Evolutionary conservation across 768 basidiomycete genomes (phyloP).

Genomic region (Hericium erinaceus): DNA sequence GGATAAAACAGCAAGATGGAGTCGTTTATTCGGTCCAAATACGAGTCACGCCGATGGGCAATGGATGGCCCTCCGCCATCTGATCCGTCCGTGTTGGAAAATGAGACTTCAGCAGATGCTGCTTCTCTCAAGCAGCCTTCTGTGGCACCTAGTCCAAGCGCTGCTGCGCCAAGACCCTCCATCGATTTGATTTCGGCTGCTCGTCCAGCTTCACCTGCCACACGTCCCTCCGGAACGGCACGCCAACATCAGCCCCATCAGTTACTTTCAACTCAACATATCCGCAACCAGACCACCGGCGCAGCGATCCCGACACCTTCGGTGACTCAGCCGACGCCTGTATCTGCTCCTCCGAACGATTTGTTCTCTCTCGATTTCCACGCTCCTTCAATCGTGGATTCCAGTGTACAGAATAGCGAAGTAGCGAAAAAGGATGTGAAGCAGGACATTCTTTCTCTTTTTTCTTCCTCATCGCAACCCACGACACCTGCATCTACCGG

Average conservation of each 20-base stretch:
- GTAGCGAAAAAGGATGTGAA: constrained; percentile 63
- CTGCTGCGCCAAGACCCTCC: constrained; percentile 10
- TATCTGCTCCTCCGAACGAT: constrained; percentile 40
- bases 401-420: constrained; percentile 15
- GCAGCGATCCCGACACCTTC: constrained; percentile 3
- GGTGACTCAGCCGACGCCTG: constrained; percentile 20
- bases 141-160: not conserved
- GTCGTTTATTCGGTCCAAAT: constrained; percentile 93
- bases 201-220: constrained; percentile 18
- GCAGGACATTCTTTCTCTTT: constrained; percentile 79
- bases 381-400: constrained; percentile 31
- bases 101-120: constrained; percentile 20
- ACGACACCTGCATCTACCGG: constrained; percentile 9
- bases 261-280: constrained; percentile 34
- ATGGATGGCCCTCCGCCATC: constrained; percentile 76
- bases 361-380: constrained; percentile 86
- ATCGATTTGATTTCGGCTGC: constrained; percentile 22
- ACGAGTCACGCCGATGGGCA: constrained; percentile 90
- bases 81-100: constrained; percentile 75
- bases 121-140: constrained; percentile 11
- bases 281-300: constrained; percentile 3
- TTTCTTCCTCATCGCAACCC: constrained; percentile 38
- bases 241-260: constrained; percentile 47
- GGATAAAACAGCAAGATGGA: constrained; percentile 80
- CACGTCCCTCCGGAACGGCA: constrained; percentile 16